Evolutionary conservation across 441 rosid genomes (phyloP).

Genomic region (Manihot esculenta): DNA sequence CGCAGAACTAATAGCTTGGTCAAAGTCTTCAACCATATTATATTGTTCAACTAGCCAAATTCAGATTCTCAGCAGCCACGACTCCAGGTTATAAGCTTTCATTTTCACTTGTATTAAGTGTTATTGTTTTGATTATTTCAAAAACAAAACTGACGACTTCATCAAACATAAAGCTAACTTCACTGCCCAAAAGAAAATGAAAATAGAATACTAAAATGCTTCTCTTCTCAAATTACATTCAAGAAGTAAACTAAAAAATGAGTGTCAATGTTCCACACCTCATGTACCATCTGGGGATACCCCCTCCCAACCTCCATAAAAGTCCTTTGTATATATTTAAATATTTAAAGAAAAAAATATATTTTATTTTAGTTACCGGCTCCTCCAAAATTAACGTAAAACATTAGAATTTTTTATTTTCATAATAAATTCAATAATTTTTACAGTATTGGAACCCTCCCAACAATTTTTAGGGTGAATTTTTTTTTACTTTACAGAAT

Average conservation of each 20-base stretch:
- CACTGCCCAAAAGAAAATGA: neutral
- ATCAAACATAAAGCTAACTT: neutral
- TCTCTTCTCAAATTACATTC: neutral
- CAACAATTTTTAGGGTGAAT: too few relatives aligned
- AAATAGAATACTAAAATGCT: neutral
- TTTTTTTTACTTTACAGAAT: too few relatives aligned
- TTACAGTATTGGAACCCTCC: too few relatives aligned
- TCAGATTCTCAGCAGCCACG: neutral
- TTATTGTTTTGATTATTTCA: neutral
- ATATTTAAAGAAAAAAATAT: too few relatives aligned
- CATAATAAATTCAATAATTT: too few relatives aligned
- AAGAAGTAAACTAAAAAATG: neutral
- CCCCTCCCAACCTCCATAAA: too few relatives aligned
- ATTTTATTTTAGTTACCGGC: too few relatives aligned
- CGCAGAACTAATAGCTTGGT: neutral
- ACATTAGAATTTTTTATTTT: too few relatives aligned
- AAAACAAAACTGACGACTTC: neutral
- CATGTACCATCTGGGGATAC: too few relatives aligned
- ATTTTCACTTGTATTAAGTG: neutral
- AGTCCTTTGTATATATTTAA: too few relatives aligned
- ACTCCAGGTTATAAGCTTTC: neutral
- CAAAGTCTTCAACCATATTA: neutral
- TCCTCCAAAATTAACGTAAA: too few relatives aligned
- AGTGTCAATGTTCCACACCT: slow-evolving; percentile 3
- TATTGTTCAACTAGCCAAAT: neutral